These are phyloP conservation scores for Coffea eugenioides DNA, from an alignment of 257 asterid species.

Conservation along the genomic window DNA sequence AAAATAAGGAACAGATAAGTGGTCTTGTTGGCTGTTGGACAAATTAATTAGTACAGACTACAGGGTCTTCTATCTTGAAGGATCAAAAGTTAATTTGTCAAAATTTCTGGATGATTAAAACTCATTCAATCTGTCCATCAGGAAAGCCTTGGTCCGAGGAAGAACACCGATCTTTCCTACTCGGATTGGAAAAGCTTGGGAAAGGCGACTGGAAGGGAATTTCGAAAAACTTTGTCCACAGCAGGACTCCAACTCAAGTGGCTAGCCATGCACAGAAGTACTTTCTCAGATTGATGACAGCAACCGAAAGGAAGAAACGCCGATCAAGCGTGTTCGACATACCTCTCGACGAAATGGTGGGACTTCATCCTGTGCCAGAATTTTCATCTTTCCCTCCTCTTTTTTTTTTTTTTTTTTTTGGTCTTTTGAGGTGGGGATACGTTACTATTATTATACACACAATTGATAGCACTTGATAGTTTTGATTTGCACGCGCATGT, in stretches of 20 bases:
- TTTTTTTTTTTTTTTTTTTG: neutral
- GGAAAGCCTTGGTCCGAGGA: constrained; percentile 58
- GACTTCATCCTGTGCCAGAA: neutral
- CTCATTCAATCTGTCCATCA: neutral
- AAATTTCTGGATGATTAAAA: too few species aligned
- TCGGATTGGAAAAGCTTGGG: constrained; percentile 50
- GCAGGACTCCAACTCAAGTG: constrained; percentile 56
- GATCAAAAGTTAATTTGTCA: too few species aligned
- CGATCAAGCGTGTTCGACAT: constrained; percentile 58
- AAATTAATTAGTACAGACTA: too few species aligned
- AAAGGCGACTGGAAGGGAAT: constrained; percentile 77
- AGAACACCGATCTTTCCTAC: constrained; percentile 49
- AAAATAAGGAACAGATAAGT: too few species aligned
- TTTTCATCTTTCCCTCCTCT: neutral
- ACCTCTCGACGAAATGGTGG: constrained; percentile 24
- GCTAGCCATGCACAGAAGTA: constrained; percentile 82
- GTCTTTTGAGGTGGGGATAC: too few species aligned
- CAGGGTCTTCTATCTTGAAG: too few species aligned
- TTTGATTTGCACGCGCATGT: neutral
- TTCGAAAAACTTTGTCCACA: constrained; percentile 39
- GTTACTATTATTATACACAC: too few species aligned
- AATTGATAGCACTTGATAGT: neutral
- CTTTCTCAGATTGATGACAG: constrained; percentile 32
- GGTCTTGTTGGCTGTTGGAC: too few species aligned
- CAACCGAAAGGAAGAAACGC: constrained; percentile 34